Conservation (phyloP, 129 eudicot genomes). For the Glebionis coronaria region DNA sequence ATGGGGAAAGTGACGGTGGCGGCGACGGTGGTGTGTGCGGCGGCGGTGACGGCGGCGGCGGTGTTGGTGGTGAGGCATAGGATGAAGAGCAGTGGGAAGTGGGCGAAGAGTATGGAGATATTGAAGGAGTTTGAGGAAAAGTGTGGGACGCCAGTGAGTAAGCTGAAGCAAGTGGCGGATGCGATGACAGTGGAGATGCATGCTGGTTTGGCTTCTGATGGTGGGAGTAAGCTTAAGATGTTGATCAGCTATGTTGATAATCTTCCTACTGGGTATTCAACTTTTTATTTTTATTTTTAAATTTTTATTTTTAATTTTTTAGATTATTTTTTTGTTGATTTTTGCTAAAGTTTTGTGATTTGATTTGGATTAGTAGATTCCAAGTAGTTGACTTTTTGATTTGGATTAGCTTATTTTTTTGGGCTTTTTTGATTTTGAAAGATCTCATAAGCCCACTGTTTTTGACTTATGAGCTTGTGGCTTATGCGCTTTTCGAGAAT, state of each 20-base stretch:
- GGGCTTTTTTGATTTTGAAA: no score
- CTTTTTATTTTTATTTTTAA: neutral
- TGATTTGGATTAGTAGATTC: no score
- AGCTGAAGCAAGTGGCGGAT: constrained; percentile 84
- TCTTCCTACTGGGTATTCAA: constrained; percentile 85
- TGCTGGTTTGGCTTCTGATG: constrained; percentile 95
- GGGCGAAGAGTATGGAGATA: constrained; percentile 65
- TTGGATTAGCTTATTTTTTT: no score
- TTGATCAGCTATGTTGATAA: constrained; percentile 90
- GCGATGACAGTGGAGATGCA: constrained; percentile 99
- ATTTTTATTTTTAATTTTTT: constrained; percentile 2
- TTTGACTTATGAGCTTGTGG: no score
- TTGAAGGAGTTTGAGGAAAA: constrained; percentile 68
- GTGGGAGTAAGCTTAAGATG: constrained; percentile 98
- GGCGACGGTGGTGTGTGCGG: constrained; percentile 67
- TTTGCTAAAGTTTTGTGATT: no score
- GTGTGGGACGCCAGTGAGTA: constrained; percentile 56
- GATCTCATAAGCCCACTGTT: no score
- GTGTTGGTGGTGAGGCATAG: constrained; percentile 61
- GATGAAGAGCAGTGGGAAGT: constrained; percentile 64
- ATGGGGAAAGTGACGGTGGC: constrained; percentile 77
- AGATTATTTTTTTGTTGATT: no score
- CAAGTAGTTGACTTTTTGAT: no score
- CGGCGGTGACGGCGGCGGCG: constrained; percentile 79
- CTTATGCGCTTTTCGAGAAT: no score